These are phyloP conservation scores for Lunularia cruciata DNA, from an alignment of 225 moss, liverwort and hornwort genomes.

Conservation along the genomic window DNA sequence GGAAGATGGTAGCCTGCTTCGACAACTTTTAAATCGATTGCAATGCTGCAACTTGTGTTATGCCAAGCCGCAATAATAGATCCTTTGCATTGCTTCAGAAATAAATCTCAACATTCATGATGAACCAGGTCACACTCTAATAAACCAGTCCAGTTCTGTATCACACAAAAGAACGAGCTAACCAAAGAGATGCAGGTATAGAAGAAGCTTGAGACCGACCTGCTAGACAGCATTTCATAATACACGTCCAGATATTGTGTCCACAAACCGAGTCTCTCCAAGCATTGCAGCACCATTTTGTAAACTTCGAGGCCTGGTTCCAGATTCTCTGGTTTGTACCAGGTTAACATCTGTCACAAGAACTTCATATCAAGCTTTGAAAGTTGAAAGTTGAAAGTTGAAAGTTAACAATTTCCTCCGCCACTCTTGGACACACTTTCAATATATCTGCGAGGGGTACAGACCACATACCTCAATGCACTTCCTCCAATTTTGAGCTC, in stretches of 20 bases:
- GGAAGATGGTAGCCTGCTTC: neutral
- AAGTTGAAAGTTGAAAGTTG: no score
- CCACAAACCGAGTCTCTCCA: conserved; percentile 67
- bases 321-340: conserved; percentile 45
- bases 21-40: neutral
- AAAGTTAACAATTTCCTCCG: no score
- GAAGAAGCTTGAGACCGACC: conserved; percentile 33
- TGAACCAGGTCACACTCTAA: no score
- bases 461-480: conserved; percentile 60
- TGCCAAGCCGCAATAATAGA: no score
- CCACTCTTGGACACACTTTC: neutral
- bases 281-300: conserved; percentile 59
- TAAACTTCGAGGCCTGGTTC: conserved; percentile 55
- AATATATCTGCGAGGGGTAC: neutral
- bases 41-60: no score
- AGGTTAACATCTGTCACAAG: conserved; percentile 53
- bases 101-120: no score
- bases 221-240: conserved; percentile 48
- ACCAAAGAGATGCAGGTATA: neutral
- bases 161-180: no score
- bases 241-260: conserved; percentile 59
- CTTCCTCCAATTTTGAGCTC: conserved; percentile 69
- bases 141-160: no score
- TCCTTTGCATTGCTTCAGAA: no score
- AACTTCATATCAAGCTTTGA: no score